phyloP scores from a whole-genome alignment of 257 asterid genomes.

The Solanum sitiens region DNA sequence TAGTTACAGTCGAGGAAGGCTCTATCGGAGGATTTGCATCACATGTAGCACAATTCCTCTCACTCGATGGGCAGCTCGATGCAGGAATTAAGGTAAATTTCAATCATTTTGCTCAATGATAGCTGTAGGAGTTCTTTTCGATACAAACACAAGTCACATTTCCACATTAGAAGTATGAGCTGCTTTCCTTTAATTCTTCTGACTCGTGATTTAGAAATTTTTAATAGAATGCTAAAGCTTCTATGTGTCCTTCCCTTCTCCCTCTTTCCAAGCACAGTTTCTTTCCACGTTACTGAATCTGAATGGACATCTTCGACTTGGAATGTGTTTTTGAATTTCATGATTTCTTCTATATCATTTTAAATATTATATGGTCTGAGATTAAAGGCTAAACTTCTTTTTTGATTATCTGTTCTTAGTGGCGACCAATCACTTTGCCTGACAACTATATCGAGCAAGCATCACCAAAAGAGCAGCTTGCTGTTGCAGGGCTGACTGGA shows the following conservation, averaged over 20 bases:
- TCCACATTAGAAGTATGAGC: background rate
- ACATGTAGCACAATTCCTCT: conserved; percentile 70
- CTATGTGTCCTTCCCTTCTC: background rate
- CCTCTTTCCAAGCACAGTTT: background rate
- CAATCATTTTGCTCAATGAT: background rate
- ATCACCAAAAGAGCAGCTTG: conserved; percentile 51
- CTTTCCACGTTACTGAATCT: background rate
- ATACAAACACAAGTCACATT: background rate
- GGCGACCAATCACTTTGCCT: conserved; percentile 86
- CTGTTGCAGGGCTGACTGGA: conserved; percentile 56
- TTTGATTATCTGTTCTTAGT: conserved; percentile 27
- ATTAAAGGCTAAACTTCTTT: background rate
- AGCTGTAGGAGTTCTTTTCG: background rate
- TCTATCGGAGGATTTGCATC: conserved; percentile 83
- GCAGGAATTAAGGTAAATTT: conserved; percentile 60
- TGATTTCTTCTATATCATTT: background rate
- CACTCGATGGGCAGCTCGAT: conserved; percentile 79
- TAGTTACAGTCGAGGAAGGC: conserved; percentile 82
- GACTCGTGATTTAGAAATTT: background rate
- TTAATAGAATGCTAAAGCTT: background rate
- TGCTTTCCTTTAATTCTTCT: background rate
- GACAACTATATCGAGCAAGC: conserved; percentile 75
- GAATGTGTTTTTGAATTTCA: background rate
- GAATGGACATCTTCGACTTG: background rate
- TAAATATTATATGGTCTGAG: background rate